Percentiles rank a stretch among this genome's conserved stretches.
Evolutionary conservation across 2,329 filamentous ascomycete genomes (phyloP).

Genomic region (Arachnopeziza araneosa): DNA sequence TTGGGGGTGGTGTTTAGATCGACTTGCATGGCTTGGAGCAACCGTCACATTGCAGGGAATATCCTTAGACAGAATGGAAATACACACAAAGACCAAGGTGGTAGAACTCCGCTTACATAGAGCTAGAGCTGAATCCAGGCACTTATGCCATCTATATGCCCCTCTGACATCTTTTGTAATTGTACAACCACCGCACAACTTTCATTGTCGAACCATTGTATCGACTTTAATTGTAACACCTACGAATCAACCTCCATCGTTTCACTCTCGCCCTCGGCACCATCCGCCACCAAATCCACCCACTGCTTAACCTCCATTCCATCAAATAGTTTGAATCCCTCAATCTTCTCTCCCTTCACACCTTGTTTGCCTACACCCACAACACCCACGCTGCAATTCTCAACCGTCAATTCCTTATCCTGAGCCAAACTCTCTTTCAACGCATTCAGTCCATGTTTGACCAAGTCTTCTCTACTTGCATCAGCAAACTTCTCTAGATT

Average conservation of each 20-base stretch:
- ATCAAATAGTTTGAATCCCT: slow-evolving; percentile 88
- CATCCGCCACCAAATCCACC: slow-evolving; percentile 67
- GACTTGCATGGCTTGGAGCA: not conserved
- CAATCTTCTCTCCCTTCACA: slow-evolving; percentile 49
- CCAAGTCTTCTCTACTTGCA: slow-evolving; percentile 75
- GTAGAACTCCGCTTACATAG: not conserved
- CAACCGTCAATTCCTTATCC: slow-evolving; percentile 95
- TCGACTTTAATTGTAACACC: not conserved
- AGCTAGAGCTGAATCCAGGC: not conserved
- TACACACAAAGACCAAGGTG: not conserved
- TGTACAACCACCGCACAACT: not conserved
- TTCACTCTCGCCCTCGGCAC: slow-evolving; percentile 52
- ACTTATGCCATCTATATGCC: not conserved
- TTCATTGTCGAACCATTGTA: not conserved
- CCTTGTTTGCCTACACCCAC: slow-evolving; percentile 51
- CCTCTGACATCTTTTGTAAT: not conserved
- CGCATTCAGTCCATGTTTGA: slow-evolving; percentile 83
- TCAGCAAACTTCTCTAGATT: slow-evolving; percentile 79
- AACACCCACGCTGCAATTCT: slow-evolving; percentile 90
- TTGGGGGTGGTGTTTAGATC: not conserved
- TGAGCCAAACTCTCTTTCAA: slow-evolving; percentile 94
- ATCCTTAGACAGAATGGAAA: not conserved
- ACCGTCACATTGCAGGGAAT: not conserved
- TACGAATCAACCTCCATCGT: slow-evolving; percentile 42
- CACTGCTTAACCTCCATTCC: slow-evolving; percentile 80